Base-by-base conservation (phyloP, 2,329 filamentous ascomycete species). In the Diaporthe citriasiana region DNA sequence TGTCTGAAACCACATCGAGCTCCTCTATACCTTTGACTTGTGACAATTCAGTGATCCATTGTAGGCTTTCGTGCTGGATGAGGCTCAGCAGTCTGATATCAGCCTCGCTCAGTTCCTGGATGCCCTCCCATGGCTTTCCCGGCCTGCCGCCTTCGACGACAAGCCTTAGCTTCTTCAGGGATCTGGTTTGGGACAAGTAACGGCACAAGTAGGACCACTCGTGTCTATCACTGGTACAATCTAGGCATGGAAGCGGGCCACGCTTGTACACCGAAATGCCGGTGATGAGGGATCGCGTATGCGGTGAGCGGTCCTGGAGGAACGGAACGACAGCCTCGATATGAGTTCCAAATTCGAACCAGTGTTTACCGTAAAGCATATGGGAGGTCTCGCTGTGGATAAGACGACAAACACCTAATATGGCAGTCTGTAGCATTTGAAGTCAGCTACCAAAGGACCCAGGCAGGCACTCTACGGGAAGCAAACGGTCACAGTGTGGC, bases 251-350 rank as follows among this genome's bases (percentile, higher is more conserved):
- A 9, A 89, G 83, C 38, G 89, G 82, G 0, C 87, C 86, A 77
- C 87, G 85, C 78, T 92, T 92, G 33, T 88, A 87, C 27, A 93
- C 77, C 17, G 85, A 84, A 15, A 93, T 81, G 47, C 85, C 83
- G 40, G 83, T 82, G 74, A 92, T 81, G 60, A 87, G 82, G 13
- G 80, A 79, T 45, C 88, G 84, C 2, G 87, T 86, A 25, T 80
- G 77, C 1, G 86, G 84, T 3, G 87, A 89, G 45, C 91, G 84
- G 79, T 92, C 89, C 42, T 83, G 82, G 51, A 93, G 83, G 55
- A 77, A 92, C 0, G 90, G 89, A 0, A 87, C 85, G 8, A 90
- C 85, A 22, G 90, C 89, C 80, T 92, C 90, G 76, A 92, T 84
- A 80, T 90, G 85, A 63, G 85, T 85, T 75, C 87, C 88, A 79